Percentiles rank a stretch among this genome's conserved stretches.
Conservation (phyloP, 768 basidiomycete genomes). For the Boletus sensibilis region DNA sequence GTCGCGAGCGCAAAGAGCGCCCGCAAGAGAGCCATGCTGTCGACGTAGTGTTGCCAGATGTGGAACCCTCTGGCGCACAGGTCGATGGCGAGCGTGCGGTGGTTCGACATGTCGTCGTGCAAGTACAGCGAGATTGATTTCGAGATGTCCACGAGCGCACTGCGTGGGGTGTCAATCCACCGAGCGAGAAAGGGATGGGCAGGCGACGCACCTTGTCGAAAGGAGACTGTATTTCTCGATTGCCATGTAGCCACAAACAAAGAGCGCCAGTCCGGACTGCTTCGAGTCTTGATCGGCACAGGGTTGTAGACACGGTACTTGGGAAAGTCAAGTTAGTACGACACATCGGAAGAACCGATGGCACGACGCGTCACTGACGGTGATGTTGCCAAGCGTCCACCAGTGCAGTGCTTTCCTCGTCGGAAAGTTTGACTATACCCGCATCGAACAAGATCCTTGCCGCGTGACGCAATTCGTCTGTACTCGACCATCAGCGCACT, state of each 20-base stretch:
- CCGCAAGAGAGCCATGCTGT: slow-evolving; percentile 85
- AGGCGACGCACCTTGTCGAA: slow-evolving; percentile 55
- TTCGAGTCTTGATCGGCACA: slow-evolving; percentile 57
- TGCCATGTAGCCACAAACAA: slow-evolving; percentile 81
- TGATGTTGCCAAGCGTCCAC: slow-evolving; percentile 65
- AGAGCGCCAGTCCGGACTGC: slow-evolving; percentile 66
- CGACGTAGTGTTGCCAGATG: slow-evolving; percentile 92
- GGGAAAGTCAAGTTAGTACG: slow-evolving; percentile 7
- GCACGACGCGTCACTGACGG: slow-evolving; percentile 39
- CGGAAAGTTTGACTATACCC: slow-evolving; percentile 61
- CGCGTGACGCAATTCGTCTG: slow-evolving; percentile 75
- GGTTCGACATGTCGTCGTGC: slow-evolving; percentile 64
- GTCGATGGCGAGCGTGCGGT: slow-evolving; percentile 79
- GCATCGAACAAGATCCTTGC: slow-evolving; percentile 79
- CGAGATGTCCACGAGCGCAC: slow-evolving; percentile 79
- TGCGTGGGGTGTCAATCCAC: slow-evolving; percentile 29
- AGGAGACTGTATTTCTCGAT: slow-evolving; percentile 76
- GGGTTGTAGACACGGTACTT: slow-evolving; percentile 64
- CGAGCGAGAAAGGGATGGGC: not conserved
- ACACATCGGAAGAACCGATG: not conserved
- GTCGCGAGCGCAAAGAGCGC: slow-evolving; percentile 82
- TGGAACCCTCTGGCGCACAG: slow-evolving; percentile 88
- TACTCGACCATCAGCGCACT: slow-evolving; percentile 6
- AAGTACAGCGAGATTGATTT: slow-evolving; percentile 79
- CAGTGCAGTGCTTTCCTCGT: slow-evolving; percentile 58